phyloP scores from a whole-genome alignment of 805 yeast genomes.

The Lipomyces spencermartinsiae region DNA sequence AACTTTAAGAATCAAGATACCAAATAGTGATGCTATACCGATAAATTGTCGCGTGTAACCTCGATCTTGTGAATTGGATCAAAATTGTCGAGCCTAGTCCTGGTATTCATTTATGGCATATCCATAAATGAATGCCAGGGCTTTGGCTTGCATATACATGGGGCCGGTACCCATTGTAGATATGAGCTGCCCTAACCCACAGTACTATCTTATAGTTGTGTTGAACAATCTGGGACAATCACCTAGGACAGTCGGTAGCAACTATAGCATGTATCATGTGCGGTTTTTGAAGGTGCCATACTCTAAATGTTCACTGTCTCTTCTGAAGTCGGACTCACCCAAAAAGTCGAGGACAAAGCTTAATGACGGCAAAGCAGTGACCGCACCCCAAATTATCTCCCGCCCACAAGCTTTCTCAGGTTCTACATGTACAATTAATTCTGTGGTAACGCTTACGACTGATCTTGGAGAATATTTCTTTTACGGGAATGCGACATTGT shows the following conservation, averaged over 20 bases:
- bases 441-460: slow-evolving; percentile 46
- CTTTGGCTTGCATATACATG: too few relatives aligned
- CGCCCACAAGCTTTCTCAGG: neutral
- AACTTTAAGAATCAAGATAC: neutral
- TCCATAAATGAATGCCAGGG: too few relatives aligned
- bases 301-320: neutral
- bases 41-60: too few relatives aligned
- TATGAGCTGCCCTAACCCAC: neutral
- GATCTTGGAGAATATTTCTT: slow-evolving; percentile 53
- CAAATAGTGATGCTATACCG: too few relatives aligned
- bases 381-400: neutral
- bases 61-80: too few relatives aligned
- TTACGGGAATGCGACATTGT: slow-evolving; percentile 44
- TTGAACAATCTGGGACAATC: neutral
- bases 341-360: slow-evolving; percentile 6
- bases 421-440: slow-evolving; percentile 15
- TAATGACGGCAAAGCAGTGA: neutral
- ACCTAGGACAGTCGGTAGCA: neutral
- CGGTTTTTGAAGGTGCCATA: slow-evolving; percentile 33
- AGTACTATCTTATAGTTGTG: too few relatives aligned
- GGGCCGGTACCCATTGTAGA: too few relatives aligned
- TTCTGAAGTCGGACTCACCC: neutral
- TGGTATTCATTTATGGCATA: too few relatives aligned
- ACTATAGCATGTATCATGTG: slow-evolving; percentile 29
- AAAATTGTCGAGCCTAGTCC: too few relatives aligned